A percentile compares a stretch with the other conserved stretches of the same genome.
These are phyloP conservation scores for Yamadazyma paraphyllophila DNA, from an alignment of 805 yeast species.

Conservation along the genomic window DNA sequence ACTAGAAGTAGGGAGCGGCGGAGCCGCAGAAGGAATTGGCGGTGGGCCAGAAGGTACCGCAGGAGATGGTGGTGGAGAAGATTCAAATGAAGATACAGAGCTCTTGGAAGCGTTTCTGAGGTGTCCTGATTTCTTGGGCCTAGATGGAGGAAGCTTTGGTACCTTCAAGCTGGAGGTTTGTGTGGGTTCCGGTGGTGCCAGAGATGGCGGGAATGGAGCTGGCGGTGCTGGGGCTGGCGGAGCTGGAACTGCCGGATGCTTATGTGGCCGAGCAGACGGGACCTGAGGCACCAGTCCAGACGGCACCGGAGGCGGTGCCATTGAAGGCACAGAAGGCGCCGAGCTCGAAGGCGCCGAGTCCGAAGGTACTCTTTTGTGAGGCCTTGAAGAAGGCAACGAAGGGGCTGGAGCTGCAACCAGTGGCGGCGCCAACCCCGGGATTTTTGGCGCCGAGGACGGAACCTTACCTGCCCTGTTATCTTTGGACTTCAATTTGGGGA, in stretches of 20 bases:
- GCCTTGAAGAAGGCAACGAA: background rate
- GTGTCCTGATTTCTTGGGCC: constrained; percentile 41
- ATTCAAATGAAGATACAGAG: constrained; percentile 18
- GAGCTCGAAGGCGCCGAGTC: no score
- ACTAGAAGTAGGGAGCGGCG: constrained; percentile 17
- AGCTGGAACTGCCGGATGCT: constrained; percentile 1
- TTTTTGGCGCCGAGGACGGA: constrained; percentile 38
- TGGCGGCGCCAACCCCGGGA: constrained; percentile 22
- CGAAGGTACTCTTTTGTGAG: background rate
- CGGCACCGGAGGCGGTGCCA: background rate
- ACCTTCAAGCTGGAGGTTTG: constrained; percentile 17
- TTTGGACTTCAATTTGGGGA: constrained; percentile 61
- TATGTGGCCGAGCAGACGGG: background rate
- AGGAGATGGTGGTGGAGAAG: constrained; percentile 9
- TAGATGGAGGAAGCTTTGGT: constrained; percentile 39
- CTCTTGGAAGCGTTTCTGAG: constrained; percentile 22
- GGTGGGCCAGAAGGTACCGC: constrained; percentile 12
- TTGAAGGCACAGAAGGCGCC: background rate
- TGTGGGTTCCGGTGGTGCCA: constrained; percentile 1
- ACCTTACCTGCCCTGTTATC: constrained; percentile 38
- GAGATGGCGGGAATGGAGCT: constrained; percentile 14
- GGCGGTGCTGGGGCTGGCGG: constrained; percentile 19
- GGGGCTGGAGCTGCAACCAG: background rate
- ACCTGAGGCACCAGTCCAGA: background rate
- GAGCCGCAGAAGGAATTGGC: constrained; percentile 21